Percentiles rank a stretch among this genome's conserved stretches.
phyloP scores from a whole-genome alignment of 495 filamentous ascomycete genomes.

The Talaromyces borbonicus region DNA sequence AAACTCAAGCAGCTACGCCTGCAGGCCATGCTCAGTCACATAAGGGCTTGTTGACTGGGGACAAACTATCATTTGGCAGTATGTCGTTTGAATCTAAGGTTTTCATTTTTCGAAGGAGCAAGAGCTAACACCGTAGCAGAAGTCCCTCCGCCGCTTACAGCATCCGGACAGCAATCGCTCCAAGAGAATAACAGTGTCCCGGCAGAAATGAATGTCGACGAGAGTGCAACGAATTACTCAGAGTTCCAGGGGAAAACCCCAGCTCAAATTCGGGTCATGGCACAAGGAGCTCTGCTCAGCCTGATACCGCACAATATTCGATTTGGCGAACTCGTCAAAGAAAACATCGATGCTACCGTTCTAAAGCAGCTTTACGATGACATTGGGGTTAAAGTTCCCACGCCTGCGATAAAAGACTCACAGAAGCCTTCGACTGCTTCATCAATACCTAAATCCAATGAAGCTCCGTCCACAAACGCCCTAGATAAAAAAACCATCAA shows the following conservation, averaged over 20 bases:
- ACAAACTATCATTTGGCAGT: too few relatives aligned
- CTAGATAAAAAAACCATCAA: slow-evolving; percentile 6
- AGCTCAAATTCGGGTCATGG: slow-evolving; percentile 51
- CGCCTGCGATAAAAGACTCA: background rate
- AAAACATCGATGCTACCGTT: slow-evolving; percentile 56
- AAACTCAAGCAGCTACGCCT: background rate
- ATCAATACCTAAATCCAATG: background rate
- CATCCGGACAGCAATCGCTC: too few relatives aligned
- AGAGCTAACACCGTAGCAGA: too few relatives aligned
- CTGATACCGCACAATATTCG: slow-evolving; percentile 55
- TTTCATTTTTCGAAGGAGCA: too few relatives aligned
- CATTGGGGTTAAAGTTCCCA: slow-evolving; percentile 42
- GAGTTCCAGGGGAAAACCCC: slow-evolving; percentile 13
- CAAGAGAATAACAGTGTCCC: background rate
- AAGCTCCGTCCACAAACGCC: background rate
- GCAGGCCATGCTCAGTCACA: too few relatives aligned
- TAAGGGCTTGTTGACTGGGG: too few relatives aligned
- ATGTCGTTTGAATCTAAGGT: too few relatives aligned
- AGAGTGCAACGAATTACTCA: background rate
- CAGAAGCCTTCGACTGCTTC: background rate
- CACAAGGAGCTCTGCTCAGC: slow-evolving; percentile 56
- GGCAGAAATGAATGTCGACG: too few relatives aligned
- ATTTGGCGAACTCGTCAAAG: slow-evolving; percentile 57
- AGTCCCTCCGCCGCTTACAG: too few relatives aligned
- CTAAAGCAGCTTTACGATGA: slow-evolving; percentile 57